phyloP scores from a whole-genome alignment of 1,139 yeast genomes.

The Pichia inconspicua region DNA sequence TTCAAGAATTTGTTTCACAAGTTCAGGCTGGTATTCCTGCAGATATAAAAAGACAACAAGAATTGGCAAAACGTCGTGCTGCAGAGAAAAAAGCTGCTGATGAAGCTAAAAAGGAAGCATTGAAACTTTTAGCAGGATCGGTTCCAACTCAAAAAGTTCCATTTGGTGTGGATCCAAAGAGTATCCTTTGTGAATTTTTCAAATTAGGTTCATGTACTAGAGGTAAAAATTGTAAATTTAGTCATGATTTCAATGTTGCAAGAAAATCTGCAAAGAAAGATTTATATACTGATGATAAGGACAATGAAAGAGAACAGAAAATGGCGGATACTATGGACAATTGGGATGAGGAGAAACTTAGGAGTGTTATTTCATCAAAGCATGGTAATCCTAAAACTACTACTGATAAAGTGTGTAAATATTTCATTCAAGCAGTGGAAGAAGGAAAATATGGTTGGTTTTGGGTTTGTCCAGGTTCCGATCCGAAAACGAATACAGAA shows the following conservation, averaged over 20 bases:
- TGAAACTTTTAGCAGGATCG: conserved; percentile 59
- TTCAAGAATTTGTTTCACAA: conserved; percentile 77
- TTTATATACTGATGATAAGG: conserved; percentile 83
- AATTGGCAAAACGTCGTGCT: conserved; percentile 61
- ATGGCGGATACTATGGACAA: conserved; percentile 86
- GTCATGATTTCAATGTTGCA: conserved; percentile 82
- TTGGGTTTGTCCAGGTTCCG: conserved; percentile 96
- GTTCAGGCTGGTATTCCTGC: conserved; percentile 60
- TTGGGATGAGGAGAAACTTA: conserved; percentile 95
- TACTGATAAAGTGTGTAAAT: conserved; percentile 91
- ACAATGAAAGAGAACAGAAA: conserved; percentile 30
- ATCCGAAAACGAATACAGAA: conserved; percentile 41
- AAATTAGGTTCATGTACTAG: conserved; percentile 85
- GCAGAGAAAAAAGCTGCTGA: conserved; percentile 92
- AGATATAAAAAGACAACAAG: conserved; percentile 63
- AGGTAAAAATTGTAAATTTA: conserved; percentile 86
- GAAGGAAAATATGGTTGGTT: conserved; percentile 98
- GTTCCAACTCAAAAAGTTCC: conserved; percentile 81
- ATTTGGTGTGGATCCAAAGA: conserved; percentile 96
- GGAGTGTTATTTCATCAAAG: conserved; percentile 79
- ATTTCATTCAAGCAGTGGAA: conserved; percentile 93
- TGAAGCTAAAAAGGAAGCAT: conserved; percentile 80
- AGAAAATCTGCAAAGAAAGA: conserved; percentile 88
- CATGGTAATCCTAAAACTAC: conserved; percentile 94
- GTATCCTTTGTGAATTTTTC: conserved; percentile 85